Evolutionary conservation across 2,329 filamentous ascomycete species (phyloP), one percentile per base, ranked within the genome.

Genomic region (Microsporum audouinii): DNA sequence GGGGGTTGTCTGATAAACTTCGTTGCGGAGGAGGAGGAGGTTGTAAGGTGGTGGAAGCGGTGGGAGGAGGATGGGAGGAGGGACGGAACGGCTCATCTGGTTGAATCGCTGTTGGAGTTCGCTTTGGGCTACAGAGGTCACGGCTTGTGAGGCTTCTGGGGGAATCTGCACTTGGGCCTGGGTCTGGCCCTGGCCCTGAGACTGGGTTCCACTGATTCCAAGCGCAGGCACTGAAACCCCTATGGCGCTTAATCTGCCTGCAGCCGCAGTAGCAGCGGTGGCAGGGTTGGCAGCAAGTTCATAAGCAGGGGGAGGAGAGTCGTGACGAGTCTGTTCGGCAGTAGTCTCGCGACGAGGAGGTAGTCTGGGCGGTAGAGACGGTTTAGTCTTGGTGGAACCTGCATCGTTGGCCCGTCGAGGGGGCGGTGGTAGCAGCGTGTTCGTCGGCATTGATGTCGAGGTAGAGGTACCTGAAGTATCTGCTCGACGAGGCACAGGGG

Each of bases 141-240:
- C 59, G 36, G 75, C 49, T 60, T 38, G 62, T 34, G 59, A 34
- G 1, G 62, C 58, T 62, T 61, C 49, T 63, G 7, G 65, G 63
- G 59, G 64, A 12, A 66, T 70, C 63, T 68, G 70, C 55, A 62
- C 62, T 60, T 43, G 39, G 39, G 5, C 5, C 14, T 43, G 39
- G 10, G 1, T 41, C 1, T 41, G 38, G 10, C 2, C 6, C 12
- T 43, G 39, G 39, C 17, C 17, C 0, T 12, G 14, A 7, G 39
- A 12, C 14, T 43, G 14, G 39, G 17, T 63, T 14, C 67, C 63
- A 66, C 84, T 85, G 63, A 95, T 95, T 3, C 88, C 88, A 2
- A 96, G 77, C 0, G 82, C 87, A 0, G 90, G 87, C 0, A 96
- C 89, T 0, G 86, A 88, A 4, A 96, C 79, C 0, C 91, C 91